These are phyloP conservation scores for Candida glaebosa DNA, from an alignment of 805 yeast genomes.

Conservation along the genomic window DNA sequence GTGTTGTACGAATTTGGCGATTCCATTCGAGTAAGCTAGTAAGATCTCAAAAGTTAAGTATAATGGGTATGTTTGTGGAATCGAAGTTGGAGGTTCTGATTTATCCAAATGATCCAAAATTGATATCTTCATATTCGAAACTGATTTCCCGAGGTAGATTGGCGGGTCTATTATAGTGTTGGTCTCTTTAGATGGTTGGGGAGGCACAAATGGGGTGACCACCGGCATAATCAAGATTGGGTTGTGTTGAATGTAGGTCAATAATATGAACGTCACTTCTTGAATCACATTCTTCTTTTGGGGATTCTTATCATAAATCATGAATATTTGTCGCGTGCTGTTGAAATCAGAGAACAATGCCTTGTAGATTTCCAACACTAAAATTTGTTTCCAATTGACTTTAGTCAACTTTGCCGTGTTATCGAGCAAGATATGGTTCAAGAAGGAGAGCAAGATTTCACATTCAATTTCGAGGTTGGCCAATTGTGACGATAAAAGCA, in stretches of 20 bases:
- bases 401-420: constrained; percentile 31
- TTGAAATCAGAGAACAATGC: constrained; percentile 56
- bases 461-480: constrained; percentile 66
- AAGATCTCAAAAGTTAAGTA: constrained; percentile 55
- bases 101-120: constrained; percentile 80
- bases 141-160: constrained; percentile 33
- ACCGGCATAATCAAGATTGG: constrained; percentile 12
- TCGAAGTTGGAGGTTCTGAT: constrained; percentile 62
- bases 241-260: constrained; percentile 19
- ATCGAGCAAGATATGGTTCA: constrained; percentile 67
- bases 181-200: constrained; percentile 7
- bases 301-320: constrained; percentile 53
- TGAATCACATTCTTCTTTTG: constrained; percentile 59
- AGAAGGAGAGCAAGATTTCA: constrained; percentile 72
- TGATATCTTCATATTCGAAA: constrained; percentile 48
- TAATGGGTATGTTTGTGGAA: constrained; percentile 57
- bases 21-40: constrained; percentile 61
- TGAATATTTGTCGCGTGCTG: constrained; percentile 50
- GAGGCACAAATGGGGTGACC: constrained; percentile 7
- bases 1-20: constrained; percentile 50
- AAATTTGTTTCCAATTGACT: constrained; percentile 62
- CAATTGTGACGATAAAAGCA: constrained; percentile 58
- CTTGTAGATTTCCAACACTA: constrained; percentile 71
- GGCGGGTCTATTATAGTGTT: background rate
- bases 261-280: constrained; percentile 44